Percentiles rank a stretch among this genome's conserved stretches.
phyloP scores from a whole-genome alignment of 495 filamentous ascomycete species.

The Penicillium dipodomyicola region DNA sequence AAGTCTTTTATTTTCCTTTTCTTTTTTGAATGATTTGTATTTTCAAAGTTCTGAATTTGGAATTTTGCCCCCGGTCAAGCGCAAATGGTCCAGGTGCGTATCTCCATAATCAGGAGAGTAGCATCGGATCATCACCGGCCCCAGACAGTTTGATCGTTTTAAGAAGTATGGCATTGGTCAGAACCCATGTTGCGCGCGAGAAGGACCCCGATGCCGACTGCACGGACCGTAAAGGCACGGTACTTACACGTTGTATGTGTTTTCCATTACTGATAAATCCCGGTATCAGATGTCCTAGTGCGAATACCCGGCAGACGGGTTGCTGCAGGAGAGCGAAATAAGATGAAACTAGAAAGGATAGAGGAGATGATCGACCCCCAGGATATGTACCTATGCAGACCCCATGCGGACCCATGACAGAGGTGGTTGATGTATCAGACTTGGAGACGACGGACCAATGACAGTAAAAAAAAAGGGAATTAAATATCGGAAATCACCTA shows the following conservation, averaged over 20 bases:
- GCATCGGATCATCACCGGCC: conserved; percentile 29
- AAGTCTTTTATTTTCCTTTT: conserved; percentile 9
- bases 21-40: conserved; percentile 12
- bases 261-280: conserved; percentile 29
- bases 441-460: conserved; percentile 36
- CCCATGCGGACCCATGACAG: conserved; percentile 41
- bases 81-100: conserved; percentile 10
- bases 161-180: conserved; percentile 36
- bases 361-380: conserved; percentile 38
- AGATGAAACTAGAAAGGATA: conserved; percentile 41
- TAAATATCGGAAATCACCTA: conserved; percentile 11
- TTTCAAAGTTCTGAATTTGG: conserved; percentile 7
- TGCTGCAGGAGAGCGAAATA: conserved; percentile 43
- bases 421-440: conserved; percentile 35
- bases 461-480: conserved; percentile 15
- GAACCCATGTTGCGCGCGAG: conserved; percentile 36
- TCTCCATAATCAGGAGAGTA: conserved; percentile 24
- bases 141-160: conserved; percentile 31
- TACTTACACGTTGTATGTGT: conserved; percentile 22
- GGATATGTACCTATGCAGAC: conserved; percentile 34
- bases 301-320: conserved; percentile 42
- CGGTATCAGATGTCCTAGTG: conserved; percentile 40
- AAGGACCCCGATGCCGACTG: conserved; percentile 26
- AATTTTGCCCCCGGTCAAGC: conserved; percentile 13
- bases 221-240: conserved; percentile 26